Base-by-base conservation (phyloP, 2,329 filamentous ascomycete genomes). In the Daldinia eschscholtzii region DNA sequence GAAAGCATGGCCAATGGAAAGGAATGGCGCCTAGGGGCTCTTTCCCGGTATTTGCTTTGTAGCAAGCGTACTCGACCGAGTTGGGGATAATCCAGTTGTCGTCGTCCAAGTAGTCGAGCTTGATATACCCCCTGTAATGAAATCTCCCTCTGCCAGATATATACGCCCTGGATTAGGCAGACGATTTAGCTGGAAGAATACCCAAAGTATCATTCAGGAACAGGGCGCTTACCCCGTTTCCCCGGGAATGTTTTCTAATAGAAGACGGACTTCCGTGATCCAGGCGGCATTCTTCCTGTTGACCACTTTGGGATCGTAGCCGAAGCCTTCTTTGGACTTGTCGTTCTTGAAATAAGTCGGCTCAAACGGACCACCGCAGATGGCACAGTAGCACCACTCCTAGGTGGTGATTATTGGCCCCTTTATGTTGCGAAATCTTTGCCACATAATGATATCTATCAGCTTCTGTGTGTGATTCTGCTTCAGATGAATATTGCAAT, bases 311-410 rank as follows among this genome's bases (percentile, higher is more conserved):
- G 39, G 20, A 30, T 56, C 5, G 20, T 62, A 67, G 37, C 59
- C 58, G 30, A 23, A 52, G 13, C 13, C 15, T 33, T 4, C 2
- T 1, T n/a, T 18, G 6, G 26, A 50, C 26, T 30, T 50, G 12
- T 5, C n/a, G n/a, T 30, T 28, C 0, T 9, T 30, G 23, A 52
- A 60, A 41, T n/a, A 4, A 20, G 55, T 23, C 13, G 9, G 1
- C 7, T 48, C 33, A 33, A 67, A 63, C 15, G 60, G 33, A 20
- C 41, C 46, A 9, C 56, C 59, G 10, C 64, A 67, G 23, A 67
- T 60, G 13, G 64, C 64, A 44, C 64, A 67, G 15, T 63, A 67
- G 12, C 59, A 67, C 42, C 56, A 12, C 10, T 6, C 18, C n/a
- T 3, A 6, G 6, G 20, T 42, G 5, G 12, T 6, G 33, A 67